phyloP scores from a whole-genome alignment of 192 early-diverging fungal genomes.

The Umbelopsis sp. region DNA sequence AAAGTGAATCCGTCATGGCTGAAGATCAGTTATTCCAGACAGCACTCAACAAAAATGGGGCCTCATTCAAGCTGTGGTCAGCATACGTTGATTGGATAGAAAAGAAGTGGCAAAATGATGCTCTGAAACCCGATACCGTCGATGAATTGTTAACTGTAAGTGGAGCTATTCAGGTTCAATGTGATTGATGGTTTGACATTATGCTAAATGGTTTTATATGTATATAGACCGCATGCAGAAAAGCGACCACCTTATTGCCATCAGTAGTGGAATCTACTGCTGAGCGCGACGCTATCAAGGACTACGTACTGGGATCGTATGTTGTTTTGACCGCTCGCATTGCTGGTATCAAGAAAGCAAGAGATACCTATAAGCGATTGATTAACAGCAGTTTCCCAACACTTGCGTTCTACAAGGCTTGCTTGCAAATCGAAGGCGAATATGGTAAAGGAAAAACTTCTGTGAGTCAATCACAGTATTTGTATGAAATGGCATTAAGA shows the following conservation, averaged over 20 bases:
- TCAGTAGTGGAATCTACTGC: constrained; percentile 49
- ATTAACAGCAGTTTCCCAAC: constrained; percentile 61
- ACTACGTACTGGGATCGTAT: constrained; percentile 54
- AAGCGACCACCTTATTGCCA: constrained; percentile 49
- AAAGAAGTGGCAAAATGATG: constrained; percentile 41
- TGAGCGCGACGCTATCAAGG: constrained; percentile 50
- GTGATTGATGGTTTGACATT: neutral
- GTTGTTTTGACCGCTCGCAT: constrained; percentile 57
- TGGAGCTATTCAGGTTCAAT: too few relatives aligned
- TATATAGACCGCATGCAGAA: constrained; percentile 45
- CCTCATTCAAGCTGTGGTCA: constrained; percentile 50
- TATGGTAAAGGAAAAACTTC: constrained; percentile 20
- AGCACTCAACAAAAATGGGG: constrained; percentile 41
- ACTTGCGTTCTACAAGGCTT: constrained; percentile 58
- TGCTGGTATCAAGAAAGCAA: constrained; percentile 46
- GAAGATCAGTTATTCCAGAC: constrained; percentile 17
- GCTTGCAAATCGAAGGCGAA: constrained; percentile 56
- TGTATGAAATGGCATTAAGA: constrained; percentile 50
- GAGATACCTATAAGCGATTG: constrained; percentile 52
- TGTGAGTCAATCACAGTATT: constrained; percentile 23
- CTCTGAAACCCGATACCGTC: constrained; percentile 30
- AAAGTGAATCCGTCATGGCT: neutral
- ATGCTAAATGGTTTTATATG: neutral
- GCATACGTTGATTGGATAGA: constrained; percentile 47
- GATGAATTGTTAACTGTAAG: constrained; percentile 41